Evolutionary conservation across 2,329 filamentous ascomycete genomes (phyloP).

Genomic region (Cephalotrichum gorgonifer): DNA sequence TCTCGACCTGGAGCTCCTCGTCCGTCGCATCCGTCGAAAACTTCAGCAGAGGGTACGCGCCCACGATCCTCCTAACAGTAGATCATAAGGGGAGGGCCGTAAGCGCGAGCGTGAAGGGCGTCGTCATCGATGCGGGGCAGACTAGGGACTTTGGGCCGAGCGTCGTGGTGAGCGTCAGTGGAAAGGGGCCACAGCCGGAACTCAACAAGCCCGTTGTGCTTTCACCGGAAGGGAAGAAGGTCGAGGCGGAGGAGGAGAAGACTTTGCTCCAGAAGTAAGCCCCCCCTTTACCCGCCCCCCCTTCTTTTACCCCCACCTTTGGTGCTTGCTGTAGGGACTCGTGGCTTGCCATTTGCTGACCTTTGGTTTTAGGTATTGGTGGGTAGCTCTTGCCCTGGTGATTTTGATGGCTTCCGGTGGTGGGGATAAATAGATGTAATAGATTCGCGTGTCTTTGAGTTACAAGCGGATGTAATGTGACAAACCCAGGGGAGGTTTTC

Average conservation of each 20-base stretch:
- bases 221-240: conserved; percentile 47
- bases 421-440: conserved; percentile 36
- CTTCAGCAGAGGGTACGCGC: conserved; percentile 51
- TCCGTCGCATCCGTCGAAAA: conserved; percentile 45
- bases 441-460: neutral
- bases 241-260: conserved; percentile 49
- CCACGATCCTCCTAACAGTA: conserved; percentile 43
- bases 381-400: conserved; percentile 44
- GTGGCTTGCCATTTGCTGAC: no score
- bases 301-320: neutral
- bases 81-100: conserved; percentile 28
- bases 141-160: conserved; percentile 56
- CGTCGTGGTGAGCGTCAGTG: conserved; percentile 37
- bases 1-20: conserved; percentile 39
- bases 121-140: conserved; percentile 50
- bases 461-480: no score
- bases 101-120: conserved; percentile 43
- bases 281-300: no score
- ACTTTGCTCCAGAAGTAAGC: conserved; percentile 56
- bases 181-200: conserved; percentile 42
- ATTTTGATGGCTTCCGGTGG: conserved; percentile 43
- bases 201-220: conserved; percentile 56
- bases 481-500: no score
- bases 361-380: conserved; percentile 48
- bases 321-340: neutral